Conservation (phyloP, 805 yeast species). For the Ogataea paradorogensis region DNA sequence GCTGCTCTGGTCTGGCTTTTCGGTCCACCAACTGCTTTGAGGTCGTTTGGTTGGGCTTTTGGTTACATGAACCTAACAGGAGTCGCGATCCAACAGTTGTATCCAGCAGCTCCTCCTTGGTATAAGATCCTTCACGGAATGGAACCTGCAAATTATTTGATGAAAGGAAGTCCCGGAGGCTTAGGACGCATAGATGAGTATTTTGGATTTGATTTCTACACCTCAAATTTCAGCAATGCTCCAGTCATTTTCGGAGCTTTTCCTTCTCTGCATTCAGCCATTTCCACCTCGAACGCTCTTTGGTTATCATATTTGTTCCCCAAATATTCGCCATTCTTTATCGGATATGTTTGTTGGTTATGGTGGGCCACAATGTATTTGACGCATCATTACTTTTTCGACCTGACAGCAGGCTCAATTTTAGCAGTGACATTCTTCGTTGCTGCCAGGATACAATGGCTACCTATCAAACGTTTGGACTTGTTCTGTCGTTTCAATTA, state of each 20-base stretch:
- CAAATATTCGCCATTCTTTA: slow-evolving; percentile 54
- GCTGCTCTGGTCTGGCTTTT: slow-evolving; percentile 75
- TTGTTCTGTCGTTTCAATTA: slow-evolving; percentile 73
- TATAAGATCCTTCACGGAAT: slow-evolving; percentile 78
- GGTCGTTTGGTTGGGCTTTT: slow-evolving; percentile 85
- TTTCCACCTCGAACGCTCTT: slow-evolving; percentile 87
- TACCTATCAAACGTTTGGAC: slow-evolving; percentile 57
- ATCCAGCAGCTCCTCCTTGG: slow-evolving; percentile 98
- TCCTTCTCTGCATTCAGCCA: slow-evolving; percentile 82
- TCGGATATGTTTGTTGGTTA: slow-evolving; percentile 80
- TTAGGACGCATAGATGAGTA: slow-evolving; percentile 77
- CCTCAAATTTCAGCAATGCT: slow-evolving; percentile 73
- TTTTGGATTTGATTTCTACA: slow-evolving; percentile 76
- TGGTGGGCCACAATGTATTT: slow-evolving; percentile 99
- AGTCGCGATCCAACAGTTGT: slow-evolving; percentile 70
- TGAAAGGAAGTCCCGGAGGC: slow-evolving; percentile 94
- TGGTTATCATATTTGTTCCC: slow-evolving; percentile 84
- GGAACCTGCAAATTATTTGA: slow-evolving; percentile 81
- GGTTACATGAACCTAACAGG: slow-evolving; percentile 91
- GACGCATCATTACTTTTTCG: slow-evolving; percentile 93
- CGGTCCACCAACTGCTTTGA: slow-evolving; percentile 84
- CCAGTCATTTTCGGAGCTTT: slow-evolving; percentile 84
- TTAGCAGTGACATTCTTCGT: slow-evolving; percentile 67
- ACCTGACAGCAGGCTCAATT: slow-evolving; percentile 83
- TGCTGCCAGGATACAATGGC: slow-evolving; percentile 57